Evolutionary conservation across 305 asterid genomes (phyloP).

Genomic region (Striga hermonthica): DNA sequence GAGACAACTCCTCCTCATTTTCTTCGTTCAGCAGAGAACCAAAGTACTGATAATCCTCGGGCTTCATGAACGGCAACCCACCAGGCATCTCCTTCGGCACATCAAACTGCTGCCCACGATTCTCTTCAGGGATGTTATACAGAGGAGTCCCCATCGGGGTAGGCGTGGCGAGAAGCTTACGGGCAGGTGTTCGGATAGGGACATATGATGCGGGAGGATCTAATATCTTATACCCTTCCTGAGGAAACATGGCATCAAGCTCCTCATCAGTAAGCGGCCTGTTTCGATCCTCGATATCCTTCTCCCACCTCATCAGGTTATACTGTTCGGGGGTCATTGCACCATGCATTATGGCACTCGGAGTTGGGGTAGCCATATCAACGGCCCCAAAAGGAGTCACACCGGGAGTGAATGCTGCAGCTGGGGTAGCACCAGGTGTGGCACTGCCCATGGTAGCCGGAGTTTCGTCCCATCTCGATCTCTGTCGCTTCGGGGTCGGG

Average conservation of each 20-base stretch:
- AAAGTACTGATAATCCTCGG: constrained; percentile 83
- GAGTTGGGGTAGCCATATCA: constrained; percentile 92
- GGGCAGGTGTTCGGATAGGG: constrained; percentile 93
- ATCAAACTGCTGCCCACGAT: constrained; percentile 87
- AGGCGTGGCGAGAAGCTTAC: constrained; percentile 95
- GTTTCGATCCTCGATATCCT: constrained; percentile 87
- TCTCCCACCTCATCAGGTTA: constrained; percentile 88
- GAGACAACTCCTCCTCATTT: constrained; percentile 60
- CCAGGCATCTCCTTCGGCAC: constrained; percentile 96
- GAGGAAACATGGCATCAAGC: constrained; percentile 84
- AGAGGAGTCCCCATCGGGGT: constrained; percentile 89
- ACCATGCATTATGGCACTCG: constrained; percentile 71
- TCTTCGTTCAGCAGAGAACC: constrained; percentile 53
- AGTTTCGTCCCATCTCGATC: constrained; percentile 99
- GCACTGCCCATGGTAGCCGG: constrained; percentile 98
- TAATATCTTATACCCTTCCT: constrained; percentile 84
- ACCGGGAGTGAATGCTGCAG: constrained; percentile 86
- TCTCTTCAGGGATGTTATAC: constrained; percentile 82
- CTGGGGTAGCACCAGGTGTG: constrained; percentile 89
- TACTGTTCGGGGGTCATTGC: constrained; percentile 95
- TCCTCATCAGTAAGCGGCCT: constrained; percentile 89
- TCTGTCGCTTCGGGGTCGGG: constrained; percentile 93
- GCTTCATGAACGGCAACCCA: constrained; percentile 90
- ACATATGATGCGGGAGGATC: constrained; percentile 88
- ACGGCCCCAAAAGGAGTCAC: constrained; percentile 82